Conservation (phyloP, 805 yeast genomes). For the Ogataea degrootiae region DNA sequence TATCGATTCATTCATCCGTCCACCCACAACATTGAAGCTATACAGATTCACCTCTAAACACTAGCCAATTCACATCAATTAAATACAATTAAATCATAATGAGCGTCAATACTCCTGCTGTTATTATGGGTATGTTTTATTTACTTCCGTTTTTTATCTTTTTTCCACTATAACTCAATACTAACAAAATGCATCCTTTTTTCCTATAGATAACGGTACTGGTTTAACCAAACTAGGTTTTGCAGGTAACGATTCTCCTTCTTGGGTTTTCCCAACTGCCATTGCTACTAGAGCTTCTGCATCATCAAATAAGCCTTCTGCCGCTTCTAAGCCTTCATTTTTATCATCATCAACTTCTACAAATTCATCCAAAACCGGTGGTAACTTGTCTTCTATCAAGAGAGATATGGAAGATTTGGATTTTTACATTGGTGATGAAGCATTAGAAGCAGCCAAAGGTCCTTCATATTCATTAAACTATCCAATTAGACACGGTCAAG, state of each 20-base stretch:
- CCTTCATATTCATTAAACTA: slow-evolving; percentile 82
- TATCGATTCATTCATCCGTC: too few relatives aligned
- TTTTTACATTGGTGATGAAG: slow-evolving; percentile 95
- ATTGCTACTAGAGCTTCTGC: slow-evolving; percentile 69
- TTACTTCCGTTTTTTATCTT: too few relatives aligned
- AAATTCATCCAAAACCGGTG: slow-evolving; percentile 26
- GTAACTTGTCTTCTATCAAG: slow-evolving; percentile 51
- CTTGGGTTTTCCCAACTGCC: slow-evolving; percentile 96
- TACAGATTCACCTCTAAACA: too few relatives aligned
- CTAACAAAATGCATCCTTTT: slow-evolving; percentile 2
- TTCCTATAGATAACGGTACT: slow-evolving; percentile 70
- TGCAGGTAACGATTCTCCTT: slow-evolving; percentile 98
- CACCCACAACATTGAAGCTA: too few relatives aligned
- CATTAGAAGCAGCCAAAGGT: slow-evolving; percentile 84
- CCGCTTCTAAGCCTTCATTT: slow-evolving; percentile 45
- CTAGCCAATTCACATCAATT: not conserved
- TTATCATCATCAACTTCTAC: slow-evolving; percentile 28
- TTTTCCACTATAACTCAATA: slow-evolving; percentile 4
- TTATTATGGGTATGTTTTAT: slow-evolving; percentile 77
- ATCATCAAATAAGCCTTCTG: slow-evolving; percentile 35
- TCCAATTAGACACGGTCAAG: slow-evolving; percentile 96
- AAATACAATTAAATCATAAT: slow-evolving; percentile 23
- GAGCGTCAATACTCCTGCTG: slow-evolving; percentile 81
- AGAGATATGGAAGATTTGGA: slow-evolving; percentile 93
- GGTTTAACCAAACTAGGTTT: slow-evolving; percentile 96